Evolutionary conservation across 1,284 basidiomycete species (phyloP).

Genomic region (Puccinia coronata): DNA sequence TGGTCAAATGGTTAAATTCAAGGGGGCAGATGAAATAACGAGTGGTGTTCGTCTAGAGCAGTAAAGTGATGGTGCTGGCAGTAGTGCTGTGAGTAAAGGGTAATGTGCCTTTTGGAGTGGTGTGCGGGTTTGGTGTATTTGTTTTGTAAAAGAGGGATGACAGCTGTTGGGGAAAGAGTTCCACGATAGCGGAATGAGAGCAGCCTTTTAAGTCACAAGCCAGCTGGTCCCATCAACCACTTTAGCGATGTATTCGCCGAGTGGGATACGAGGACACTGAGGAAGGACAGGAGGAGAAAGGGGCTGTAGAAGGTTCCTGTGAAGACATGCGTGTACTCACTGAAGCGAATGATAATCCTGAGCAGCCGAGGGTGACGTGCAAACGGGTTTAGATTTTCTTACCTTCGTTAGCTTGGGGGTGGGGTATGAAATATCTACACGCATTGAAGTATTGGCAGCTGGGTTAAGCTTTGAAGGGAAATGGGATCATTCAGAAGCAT

Average conservation of each 20-base stretch:
- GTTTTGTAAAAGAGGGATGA: not conserved
- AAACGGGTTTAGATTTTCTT: not conserved
- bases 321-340: constrained; percentile 1
- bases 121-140: not conserved
- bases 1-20: not conserved
- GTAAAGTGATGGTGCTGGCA: not conserved
- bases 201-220: constrained; percentile 3
- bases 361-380: constrained; percentile 2
- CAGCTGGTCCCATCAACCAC: not conserved
- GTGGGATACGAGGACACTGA: not conserved
- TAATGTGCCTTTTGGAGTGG: not conserved
- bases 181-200: not conserved
- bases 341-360: constrained; percentile 13
- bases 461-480: constrained; percentile 1
- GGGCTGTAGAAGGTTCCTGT: not conserved
- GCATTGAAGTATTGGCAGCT: not conserved
- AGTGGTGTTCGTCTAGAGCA: not conserved
- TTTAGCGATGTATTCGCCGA: not conserved
- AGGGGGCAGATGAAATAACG: not conserved
- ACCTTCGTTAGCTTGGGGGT: not conserved
- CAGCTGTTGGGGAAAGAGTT: not conserved
- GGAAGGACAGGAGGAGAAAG: not conserved
- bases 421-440: not conserved
- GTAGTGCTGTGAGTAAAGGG: not conserved
- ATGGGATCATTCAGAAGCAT: not conserved